Evolutionary conservation across 129 eudicot genomes (phyloP), one percentile per base, ranked within the genome.

Genomic region (carrot (Daucus carota)): DNA sequence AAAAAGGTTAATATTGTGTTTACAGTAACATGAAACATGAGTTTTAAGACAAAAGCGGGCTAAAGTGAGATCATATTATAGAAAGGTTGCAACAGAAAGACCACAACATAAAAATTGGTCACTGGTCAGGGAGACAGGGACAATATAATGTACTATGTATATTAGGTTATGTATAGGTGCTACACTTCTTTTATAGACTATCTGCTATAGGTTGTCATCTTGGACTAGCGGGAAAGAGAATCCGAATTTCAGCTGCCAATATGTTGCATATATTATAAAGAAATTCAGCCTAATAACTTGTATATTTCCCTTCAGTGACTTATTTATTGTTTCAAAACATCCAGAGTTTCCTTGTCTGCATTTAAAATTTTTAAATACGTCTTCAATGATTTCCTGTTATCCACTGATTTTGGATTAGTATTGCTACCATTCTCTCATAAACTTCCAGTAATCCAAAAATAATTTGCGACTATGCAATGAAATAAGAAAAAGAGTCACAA

Each of bases 1-100:
- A 88, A 84, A 81, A 62, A 82, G 70, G 90, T 87, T 74, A 92
- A 88, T 81, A 78, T 80, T 60, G 76, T 71, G 76, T 77, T 78
- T 45, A 22, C n/a, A 43, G 42, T 54, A 70, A 77, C 29, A 63
- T 43, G 50, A 71, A 75, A 59, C 73, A 67, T 47, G 28, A 65
- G 5, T 44, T 29, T 70, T 24, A 70, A 34, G 70, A 26, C 68
- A 26, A 47, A 31, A 62, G 38, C 8, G 33, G 38, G 40, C 70
- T 29, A 63, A 59, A 59, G 26, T 15, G 32, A 78, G 14, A 43
- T 29, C 36, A 72, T 20, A 22, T 22, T 70, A 70, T n/a, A 70
- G 5, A 24, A 70, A 70, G 33, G 73, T 70, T 70, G 73, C 50
- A 70, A 70, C 33, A 40, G 43, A 62, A 60, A 62, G 50, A 38